Conservation (phyloP, 148 eudicot genomes). For the Fagopyrum homotropicum region DNA sequence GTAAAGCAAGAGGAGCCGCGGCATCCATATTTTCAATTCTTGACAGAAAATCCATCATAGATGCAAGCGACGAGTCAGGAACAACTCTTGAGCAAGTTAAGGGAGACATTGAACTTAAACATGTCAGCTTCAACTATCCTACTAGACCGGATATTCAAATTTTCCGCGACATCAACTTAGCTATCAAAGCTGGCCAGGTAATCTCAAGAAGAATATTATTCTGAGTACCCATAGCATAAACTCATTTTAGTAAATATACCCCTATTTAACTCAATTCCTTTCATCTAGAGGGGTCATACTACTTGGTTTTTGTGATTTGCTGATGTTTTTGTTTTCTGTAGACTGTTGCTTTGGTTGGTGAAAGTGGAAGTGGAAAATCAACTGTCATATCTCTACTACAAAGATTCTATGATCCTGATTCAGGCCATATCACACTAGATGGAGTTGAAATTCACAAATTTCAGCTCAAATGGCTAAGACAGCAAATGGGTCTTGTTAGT, state of each 20-base stretch:
- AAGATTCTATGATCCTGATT: slow-evolving; percentile 65
- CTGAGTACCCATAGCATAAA: no score
- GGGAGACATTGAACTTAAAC: slow-evolving; percentile 57
- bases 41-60: slow-evolving; percentile 57
- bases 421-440: slow-evolving; percentile 53
- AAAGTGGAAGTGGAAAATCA: slow-evolving; percentile 86
- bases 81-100: slow-evolving; percentile 35
- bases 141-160: slow-evolving; percentile 55
- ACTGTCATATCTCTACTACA: slow-evolving; percentile 63
- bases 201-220: background rate
- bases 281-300: no score
- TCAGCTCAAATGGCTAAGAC: slow-evolving; percentile 66
- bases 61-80: slow-evolving; percentile 61
- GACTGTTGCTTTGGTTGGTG: slow-evolving; percentile 76
- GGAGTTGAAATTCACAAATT: slow-evolving; percentile 57
- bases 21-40: slow-evolving; percentile 53
- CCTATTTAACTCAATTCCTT: no score
- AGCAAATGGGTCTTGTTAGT: slow-evolving; percentile 78
- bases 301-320: background rate
- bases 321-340: background rate
- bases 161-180: slow-evolving; percentile 46
- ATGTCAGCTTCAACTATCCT: slow-evolving; percentile 58
- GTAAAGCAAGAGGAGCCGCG: slow-evolving; percentile 53
- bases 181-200: slow-evolving; percentile 39
- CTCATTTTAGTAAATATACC: no score